Evolutionary conservation across 192 early-diverging fungal genomes (phyloP).

Genomic region (Backusella tuberculispora): DNA sequence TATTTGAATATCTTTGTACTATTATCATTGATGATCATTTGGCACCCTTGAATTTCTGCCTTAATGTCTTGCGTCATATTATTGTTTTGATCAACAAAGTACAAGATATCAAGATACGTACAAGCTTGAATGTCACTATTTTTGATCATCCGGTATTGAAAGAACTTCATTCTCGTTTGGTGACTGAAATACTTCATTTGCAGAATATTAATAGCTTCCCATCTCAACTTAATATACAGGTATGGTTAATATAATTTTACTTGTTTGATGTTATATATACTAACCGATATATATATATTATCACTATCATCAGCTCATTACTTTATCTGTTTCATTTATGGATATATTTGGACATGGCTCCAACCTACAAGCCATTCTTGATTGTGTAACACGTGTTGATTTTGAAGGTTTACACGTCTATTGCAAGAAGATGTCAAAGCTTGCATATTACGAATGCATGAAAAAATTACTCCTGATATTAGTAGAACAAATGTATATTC

Average conservation of each 20-base stretch:
- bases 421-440: neutral
- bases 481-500: constrained; percentile 1
- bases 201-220: constrained; percentile 1
- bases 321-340: constrained; percentile 17
- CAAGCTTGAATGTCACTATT: neutral
- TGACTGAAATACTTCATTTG: neutral
- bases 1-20: constrained; percentile 17
- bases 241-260: neutral
- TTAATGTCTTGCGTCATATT: constrained; percentile 17
- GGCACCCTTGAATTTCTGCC: neutral
- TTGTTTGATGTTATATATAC: neutral
- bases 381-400: constrained; percentile 14
- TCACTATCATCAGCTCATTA: neutral
- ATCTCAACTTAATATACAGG: constrained; percentile 1
- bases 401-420: constrained; percentile 12
- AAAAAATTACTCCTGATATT: constrained; percentile 1
- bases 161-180: constrained; percentile 3
- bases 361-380: constrained; percentile 1
- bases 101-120: constrained; percentile 13
- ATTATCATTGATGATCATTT: constrained; percentile 3
- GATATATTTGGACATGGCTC: constrained; percentile 27
- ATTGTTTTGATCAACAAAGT: neutral
- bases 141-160: constrained; percentile 30
- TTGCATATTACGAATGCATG: neutral
- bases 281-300: neutral